A percentile compares a stretch with the other conserved stretches of the same genome.
phyloP scores from a whole-genome alignment of 2,329 filamentous ascomycete species.

The Xylaria sp. region DNA sequence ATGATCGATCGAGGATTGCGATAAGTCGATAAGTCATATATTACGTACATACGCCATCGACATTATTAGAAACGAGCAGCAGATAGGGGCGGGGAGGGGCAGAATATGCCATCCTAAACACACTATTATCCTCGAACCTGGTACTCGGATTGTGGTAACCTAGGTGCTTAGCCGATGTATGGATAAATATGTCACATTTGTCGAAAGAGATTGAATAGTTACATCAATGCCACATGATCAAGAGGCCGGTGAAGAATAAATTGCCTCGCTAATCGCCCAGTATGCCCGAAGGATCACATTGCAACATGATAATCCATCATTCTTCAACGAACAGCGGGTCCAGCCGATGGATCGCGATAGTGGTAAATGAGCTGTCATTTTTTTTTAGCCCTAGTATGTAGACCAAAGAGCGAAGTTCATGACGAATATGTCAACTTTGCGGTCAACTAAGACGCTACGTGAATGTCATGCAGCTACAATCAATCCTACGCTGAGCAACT shows the following conservation, averaged over 20 bases:
- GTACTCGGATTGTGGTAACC: slow-evolving; percentile 22
- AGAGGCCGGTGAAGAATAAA: slow-evolving; percentile 1
- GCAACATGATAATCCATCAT: background rate
- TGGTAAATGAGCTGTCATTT: background rate
- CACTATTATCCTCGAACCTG: background rate
- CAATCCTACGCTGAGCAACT: slow-evolving; percentile 15
- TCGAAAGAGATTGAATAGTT: background rate
- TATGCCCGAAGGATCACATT: background rate
- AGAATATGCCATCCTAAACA: slow-evolving; percentile 1
- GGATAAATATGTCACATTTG: background rate
- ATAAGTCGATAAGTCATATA: slow-evolving; percentile 15
- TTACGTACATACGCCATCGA: slow-evolving; percentile 3
- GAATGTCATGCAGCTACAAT: slow-evolving; percentile 5
- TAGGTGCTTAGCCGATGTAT: slow-evolving; percentile 10
- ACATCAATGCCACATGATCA: background rate
- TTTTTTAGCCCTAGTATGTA: background rate
- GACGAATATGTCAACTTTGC: background rate
- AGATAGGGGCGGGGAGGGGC: no score
- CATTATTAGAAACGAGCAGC: background rate
- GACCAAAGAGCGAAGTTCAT: background rate
- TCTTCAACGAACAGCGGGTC: slow-evolving; percentile 1
- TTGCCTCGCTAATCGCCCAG: background rate
- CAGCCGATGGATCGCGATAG: background rate
- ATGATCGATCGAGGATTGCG: slow-evolving; percentile 23
- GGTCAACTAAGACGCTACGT: background rate